Percentiles rank a stretch among this genome's conserved stretches.
Conservation (phyloP, 176 grass and related monocot species). For the Eragrostis nindensis region DNA sequence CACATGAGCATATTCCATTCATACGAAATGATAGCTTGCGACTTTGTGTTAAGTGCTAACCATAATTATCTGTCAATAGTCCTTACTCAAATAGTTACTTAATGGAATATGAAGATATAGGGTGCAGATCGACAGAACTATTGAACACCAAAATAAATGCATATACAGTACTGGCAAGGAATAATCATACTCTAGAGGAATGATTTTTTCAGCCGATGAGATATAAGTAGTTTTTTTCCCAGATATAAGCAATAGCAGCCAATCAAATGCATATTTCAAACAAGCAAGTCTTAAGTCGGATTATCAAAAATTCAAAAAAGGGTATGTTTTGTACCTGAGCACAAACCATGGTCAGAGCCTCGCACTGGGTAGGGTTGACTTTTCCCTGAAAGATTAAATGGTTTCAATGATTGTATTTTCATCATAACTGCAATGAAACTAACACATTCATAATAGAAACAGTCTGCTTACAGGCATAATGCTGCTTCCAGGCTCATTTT, state of each 20-base stretch:
- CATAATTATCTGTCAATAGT: background rate
- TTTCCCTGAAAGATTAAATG: slow-evolving; percentile 72
- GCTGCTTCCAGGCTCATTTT: slow-evolving; percentile 99
- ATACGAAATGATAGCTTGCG: background rate
- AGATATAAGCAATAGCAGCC: background rate
- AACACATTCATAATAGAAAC: background rate
- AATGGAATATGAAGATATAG: background rate
- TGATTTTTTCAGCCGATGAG: background rate
- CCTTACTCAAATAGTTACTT: slow-evolving; percentile 19
- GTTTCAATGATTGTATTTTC: background rate
- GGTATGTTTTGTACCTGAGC: slow-evolving; percentile 67
- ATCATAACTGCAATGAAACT: slow-evolving; percentile 20
- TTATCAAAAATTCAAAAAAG: slow-evolving; percentile 29
- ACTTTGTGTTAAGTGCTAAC: background rate
- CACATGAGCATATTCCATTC: slow-evolving; percentile 14
- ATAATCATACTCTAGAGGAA: slow-evolving; percentile 15
- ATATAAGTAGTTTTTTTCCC: background rate
- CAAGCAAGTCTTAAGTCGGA: slow-evolving; percentile 1
- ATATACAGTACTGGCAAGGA: background rate
- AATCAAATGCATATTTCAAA: slow-evolving; percentile 31
- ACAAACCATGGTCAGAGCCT: slow-evolving; percentile 99
- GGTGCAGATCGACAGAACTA: background rate
- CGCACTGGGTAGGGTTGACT: slow-evolving; percentile 96
- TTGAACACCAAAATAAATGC: background rate
- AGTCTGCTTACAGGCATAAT: slow-evolving; percentile 90